A percentile compares a stretch with the other conserved stretches of the same genome.
These are phyloP conservation scores for Evansstolkia leycettana DNA, from an alignment of 495 filamentous ascomycete species.

Conservation along the genomic window DNA sequence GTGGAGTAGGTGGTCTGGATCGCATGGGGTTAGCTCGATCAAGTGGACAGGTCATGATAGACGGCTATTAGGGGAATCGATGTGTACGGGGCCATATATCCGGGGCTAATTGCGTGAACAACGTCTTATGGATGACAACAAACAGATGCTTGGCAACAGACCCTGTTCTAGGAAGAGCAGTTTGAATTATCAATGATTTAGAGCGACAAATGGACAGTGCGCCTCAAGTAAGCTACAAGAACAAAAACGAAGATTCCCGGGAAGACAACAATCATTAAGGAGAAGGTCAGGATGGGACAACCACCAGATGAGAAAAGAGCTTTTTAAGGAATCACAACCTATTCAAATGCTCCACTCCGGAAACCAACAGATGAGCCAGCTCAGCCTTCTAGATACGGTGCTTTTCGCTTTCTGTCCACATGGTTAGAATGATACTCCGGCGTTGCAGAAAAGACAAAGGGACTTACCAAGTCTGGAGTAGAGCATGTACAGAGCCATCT, in stretches of 20 bases:
- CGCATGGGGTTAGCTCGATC: no score
- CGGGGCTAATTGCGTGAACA: no score
- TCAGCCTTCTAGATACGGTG: slow-evolving; percentile 46
- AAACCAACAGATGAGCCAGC: slow-evolving; percentile 5
- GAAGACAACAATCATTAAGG: slow-evolving; percentile 3
- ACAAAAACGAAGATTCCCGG: slow-evolving; percentile 14
- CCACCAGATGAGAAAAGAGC: slow-evolving; percentile 17
- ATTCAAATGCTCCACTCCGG: slow-evolving; percentile 1
- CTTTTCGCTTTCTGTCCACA: slow-evolving; percentile 64
- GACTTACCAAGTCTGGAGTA: slow-evolving; percentile 89
- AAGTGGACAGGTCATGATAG: no score
- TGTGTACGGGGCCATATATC: no score
- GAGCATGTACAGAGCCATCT: slow-evolving; percentile 98
- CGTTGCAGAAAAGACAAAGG: slow-evolving; percentile 2
- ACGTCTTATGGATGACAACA: no score
- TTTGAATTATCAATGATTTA: neutral
- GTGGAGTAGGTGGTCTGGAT: slow-evolving; percentile 6
- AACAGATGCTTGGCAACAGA: no score
- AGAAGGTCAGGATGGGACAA: slow-evolving; percentile 9
- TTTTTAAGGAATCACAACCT: slow-evolving; percentile 14
- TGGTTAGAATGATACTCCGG: neutral
- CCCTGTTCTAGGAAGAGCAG: no score
- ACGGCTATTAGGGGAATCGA: no score
- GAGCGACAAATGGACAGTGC: slow-evolving; percentile 7
- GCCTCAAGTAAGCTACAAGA: slow-evolving; percentile 34